phyloP scores from a whole-genome alignment of 306 rosid species.

The Cucurbita argyrosperma region DNA sequence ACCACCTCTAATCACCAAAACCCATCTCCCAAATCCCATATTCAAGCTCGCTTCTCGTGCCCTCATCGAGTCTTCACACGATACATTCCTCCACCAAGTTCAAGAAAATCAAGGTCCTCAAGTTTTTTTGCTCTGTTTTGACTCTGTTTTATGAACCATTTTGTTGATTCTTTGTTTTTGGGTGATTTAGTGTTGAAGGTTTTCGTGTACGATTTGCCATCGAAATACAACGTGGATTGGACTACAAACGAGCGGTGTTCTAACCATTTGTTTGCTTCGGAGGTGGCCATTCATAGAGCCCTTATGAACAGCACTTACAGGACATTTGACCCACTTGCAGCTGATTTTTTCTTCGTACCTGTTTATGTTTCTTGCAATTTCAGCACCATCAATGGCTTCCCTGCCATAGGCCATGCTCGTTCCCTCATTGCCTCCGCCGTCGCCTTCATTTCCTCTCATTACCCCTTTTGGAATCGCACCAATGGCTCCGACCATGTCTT shows the following conservation, averaged over 20 bases:
- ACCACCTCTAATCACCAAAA: conserved; percentile 9
- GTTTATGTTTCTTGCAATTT: conserved; percentile 89
- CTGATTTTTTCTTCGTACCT: conserved; percentile 83
- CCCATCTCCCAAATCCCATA: conserved; percentile 21
- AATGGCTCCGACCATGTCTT: conserved; percentile 75
- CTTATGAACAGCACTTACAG: conserved; percentile 43
- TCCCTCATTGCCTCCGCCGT: conserved; percentile 52
- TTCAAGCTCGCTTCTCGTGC: conserved; percentile 30
- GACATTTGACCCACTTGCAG: conserved; percentile 52
- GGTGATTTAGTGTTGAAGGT: conserved; percentile 25
- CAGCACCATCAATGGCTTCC: conserved; percentile 79
- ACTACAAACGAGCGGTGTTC: conserved; percentile 40
- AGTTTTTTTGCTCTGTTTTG: background rate
- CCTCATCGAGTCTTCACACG: conserved; percentile 27
- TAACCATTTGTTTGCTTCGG: conserved; percentile 64
- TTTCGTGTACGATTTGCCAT: conserved; percentile 60
- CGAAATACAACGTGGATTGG: conserved; percentile 55
- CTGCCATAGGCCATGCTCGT: conserved; percentile 90
- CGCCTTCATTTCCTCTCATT: conserved; percentile 24
- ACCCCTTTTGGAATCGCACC: conserved; percentile 65
- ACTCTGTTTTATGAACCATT: too few species aligned
- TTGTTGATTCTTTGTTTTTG: background rate
- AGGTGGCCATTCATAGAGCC: conserved; percentile 71
- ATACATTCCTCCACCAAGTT: conserved; percentile 5
- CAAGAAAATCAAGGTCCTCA: conserved; percentile 16